Evolutionary conservation across 495 filamentous ascomycete genomes (phyloP).

Genomic region (Xylaria venustula): DNA sequence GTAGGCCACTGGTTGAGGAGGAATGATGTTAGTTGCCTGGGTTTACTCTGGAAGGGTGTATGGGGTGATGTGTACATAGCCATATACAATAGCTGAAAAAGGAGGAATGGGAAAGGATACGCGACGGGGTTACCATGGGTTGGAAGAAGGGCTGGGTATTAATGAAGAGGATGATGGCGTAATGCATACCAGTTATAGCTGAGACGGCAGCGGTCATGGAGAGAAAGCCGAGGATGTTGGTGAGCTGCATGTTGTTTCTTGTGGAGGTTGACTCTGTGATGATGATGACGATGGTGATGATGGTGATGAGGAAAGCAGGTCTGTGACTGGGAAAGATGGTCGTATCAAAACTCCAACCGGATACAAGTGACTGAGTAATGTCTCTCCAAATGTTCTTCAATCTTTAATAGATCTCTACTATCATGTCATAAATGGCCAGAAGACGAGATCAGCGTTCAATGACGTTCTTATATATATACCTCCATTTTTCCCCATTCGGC

Average conservation of each 20-base stretch:
- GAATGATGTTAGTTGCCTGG: constrained; percentile 15
- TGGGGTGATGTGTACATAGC: constrained; percentile 1
- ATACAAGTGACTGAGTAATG: too few relatives aligned
- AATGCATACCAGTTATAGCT: constrained; percentile 33
- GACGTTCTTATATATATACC: background rate
- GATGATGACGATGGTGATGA: background rate
- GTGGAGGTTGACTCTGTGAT: background rate
- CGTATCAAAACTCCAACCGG: background rate
- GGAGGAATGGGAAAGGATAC: too few relatives aligned
- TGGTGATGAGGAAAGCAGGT: background rate
- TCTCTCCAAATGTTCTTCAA: too few relatives aligned
- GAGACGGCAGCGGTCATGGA: constrained; percentile 33
- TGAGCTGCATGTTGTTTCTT: constrained; percentile 46
- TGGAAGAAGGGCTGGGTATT: too few relatives aligned
- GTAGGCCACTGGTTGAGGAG: constrained; percentile 51
- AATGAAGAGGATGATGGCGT: constrained; percentile 8
- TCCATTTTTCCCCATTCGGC: background rate
- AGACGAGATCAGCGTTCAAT: background rate
- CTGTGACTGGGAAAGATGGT: background rate
- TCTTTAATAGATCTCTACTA: too few relatives aligned
- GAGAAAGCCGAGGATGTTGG: constrained; percentile 39
- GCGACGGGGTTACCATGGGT: too few relatives aligned
- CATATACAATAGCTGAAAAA: too few relatives aligned
- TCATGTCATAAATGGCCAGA: background rate
- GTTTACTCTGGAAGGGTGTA: too few relatives aligned